Evolutionary conservation across 2,329 filamentous ascomycete species (phyloP), one percentile per base, ranked within the genome.

Genomic region (Aspergillus sp.): DNA sequence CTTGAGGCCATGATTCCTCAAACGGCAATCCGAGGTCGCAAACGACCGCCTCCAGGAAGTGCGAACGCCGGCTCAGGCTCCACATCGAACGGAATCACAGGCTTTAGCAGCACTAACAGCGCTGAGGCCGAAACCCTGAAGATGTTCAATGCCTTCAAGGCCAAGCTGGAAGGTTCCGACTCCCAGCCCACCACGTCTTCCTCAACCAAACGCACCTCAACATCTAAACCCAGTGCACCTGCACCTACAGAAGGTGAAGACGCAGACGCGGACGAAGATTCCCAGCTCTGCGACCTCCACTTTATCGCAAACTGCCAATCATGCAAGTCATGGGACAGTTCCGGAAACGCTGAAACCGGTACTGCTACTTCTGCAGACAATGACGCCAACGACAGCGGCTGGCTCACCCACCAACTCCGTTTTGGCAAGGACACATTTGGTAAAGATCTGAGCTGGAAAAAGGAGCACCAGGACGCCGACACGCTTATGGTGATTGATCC

Each of bases 231-330:
- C 15, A 56, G 63, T 50, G 48, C 63, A 22, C 45, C 56, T 32
- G 34, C 50, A 36, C 12, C 52, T 56, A 26, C 48, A 30, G 47
- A 62, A 12, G 58, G 67, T 17, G 58, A 59, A 48, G 62, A 66
- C 9, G 67, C 73, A 7, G 81, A 82, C 15, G 87, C 89, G 42
- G 91, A 82, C 17, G 87, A 89, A 39, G 91, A 96, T 71, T 87
- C 86, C 3, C 83, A 83, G 49, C 81, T 96, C 4, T 99, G 95
- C 70, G 95, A 98, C 72, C 78, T 99, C 36, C 95, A 99, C 72
- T 99, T 98, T 74, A 96, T 99, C 62, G 90, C 89, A 48, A 90
- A 96, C 67, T 99, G 95, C 73, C 91, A 96, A 71, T 96, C 91
- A 44, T 98, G 95, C 73, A 86, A 85, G 57, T 85, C 88, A 0